Evolutionary conservation across 2,329 filamentous ascomycete species (phyloP), one percentile per base, ranked within the genome.

Genomic region (Colletotrichum limetticola): DNA sequence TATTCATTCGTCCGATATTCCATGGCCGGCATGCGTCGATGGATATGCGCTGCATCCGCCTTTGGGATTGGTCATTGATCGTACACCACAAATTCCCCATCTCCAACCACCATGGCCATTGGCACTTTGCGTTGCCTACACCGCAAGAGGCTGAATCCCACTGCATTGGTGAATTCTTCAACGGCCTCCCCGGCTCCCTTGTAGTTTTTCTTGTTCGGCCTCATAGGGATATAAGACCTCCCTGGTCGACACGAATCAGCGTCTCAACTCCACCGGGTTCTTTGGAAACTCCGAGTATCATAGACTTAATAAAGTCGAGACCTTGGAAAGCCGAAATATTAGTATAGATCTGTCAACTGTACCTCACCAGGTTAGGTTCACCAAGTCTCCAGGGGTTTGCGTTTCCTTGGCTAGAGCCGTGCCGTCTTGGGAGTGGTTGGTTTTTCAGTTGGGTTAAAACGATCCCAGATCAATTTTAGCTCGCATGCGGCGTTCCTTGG

Each of bases 1-100:
- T 70, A 16, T 52, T 62, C 60, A 73, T 73, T 73, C 71, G 71
- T 65, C 70, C 61, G 60, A 71, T 71, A 56, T 61, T 65, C 60
- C 56, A 70, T 66, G 35, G 46, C 19, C 60, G 32, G 32, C 56
- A 35, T 70, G 56, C 66, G 49, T 52, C n/a, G 49, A 73, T 71
- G 66, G 60, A 57, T 26, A 52, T 65, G 60, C 56, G 66, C 62
- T 49, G 49, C 66, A 72, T 55, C 55, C 60, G 30, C 56, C 14
- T 63, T 60, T 72, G 52, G 53, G 24, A 63, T 72, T 69, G 58
- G 69, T 11, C 16, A 53, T 37, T 60, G 46, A 49, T 66, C 55
- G 26, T 60, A 9, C 42, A 37, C 53, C 24, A 46, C 59, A 28
- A 32, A 49, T 56, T 55, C 56, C 32, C 42, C 63, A 67, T 71